Evolutionary conservation across 805 yeast species (phyloP).

Genomic region (Kluyveromyces wickerhamii): DNA sequence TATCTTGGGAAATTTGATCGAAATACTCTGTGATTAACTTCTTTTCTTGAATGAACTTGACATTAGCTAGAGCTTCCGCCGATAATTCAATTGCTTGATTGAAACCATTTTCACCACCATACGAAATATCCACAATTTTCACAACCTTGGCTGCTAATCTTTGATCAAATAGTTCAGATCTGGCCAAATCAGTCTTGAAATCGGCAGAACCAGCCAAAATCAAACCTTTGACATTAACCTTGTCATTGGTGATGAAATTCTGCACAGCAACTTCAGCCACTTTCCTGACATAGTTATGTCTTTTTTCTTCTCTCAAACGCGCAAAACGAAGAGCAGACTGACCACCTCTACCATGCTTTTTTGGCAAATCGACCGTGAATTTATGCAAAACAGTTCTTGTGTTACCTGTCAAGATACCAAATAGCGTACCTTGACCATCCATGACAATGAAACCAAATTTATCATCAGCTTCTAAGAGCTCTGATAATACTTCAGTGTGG

Average conservation of each 20-base stretch:
- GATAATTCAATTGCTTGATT: conserved; percentile 98
- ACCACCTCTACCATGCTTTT: conserved; percentile 99
- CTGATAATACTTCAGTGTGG: conserved; percentile 95
- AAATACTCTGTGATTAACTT: conserved; percentile 85
- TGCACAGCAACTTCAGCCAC: conserved; percentile 98
- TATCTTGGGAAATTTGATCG: conserved; percentile 95
- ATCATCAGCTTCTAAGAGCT: conserved; percentile 90
- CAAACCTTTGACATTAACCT: conserved; percentile 88
- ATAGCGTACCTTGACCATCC: conserved; percentile 99
- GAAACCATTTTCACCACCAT: conserved; percentile 99
- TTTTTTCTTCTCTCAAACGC: conserved; percentile 96
- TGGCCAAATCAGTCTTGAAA: conserved; percentile 89
- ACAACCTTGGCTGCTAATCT: conserved; percentile 83
- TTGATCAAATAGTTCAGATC: conserved; percentile 86
- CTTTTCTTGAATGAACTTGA: conserved; percentile 97
- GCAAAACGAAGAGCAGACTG: conserved; percentile 99
- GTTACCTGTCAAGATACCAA: conserved; percentile 93
- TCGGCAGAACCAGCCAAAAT: conserved; percentile 99
- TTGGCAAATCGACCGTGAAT: conserved; percentile 95
- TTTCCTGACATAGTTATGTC: conserved; percentile 97
- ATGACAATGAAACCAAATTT: conserved; percentile 94
- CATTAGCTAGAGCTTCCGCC: conserved; percentile 94
- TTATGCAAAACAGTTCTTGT: conserved; percentile 94
- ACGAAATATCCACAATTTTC: conserved; percentile 91
- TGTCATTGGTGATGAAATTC: conserved; percentile 90